Base-by-base conservation (phyloP, 2,329 filamentous ascomycete genomes). In the Raffaelea deltoideospora region DNA sequence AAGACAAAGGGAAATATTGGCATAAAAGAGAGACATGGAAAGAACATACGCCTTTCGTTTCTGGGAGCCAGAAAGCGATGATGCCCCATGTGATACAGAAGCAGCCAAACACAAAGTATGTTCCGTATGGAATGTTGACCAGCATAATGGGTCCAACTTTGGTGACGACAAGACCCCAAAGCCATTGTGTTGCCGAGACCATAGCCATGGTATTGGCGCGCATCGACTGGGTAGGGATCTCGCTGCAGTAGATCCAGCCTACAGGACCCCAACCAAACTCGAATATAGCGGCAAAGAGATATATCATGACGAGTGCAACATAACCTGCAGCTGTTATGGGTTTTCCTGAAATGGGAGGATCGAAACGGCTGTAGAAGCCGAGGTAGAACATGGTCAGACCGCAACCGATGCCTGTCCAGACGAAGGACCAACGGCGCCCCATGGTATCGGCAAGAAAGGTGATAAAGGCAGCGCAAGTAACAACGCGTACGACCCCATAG, bases 211-310 rank as follows among this genome's bases (percentile, higher is more conserved):
- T 79, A 41, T 83, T 80, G 2, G 79, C 69, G 3, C 78, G 67
- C 10, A 72, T 74, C 39, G 69, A 74, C 3, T 84, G 56, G 0
- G 79, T 79, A 73, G 76, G 85, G 26, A 85, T 72, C 54, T 85
- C 79, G 2, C 76, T 70, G 2, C 82, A 67, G 39, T 85, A 64
- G 41, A 82, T 79, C 79, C 80, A 85, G 0, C 74, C 69, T 47
- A 72, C 77, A 2, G 79, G 79, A 0, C 79, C 77, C 79, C 79
- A 85, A 0, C 68, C 74, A 50, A 81, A 83, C 18, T 76, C 80
- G 47, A 85, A 86, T 53, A 80, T 70, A 22, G 81, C 61, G 21
- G 81, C 73, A 45, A 81, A 85, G 1, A 85, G 61, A 79, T 79
- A 85, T 9, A 80, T 72, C 69, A 80, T 77, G 34, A 52, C 59